Evolutionary conservation across 1,284 basidiomycete genomes (phyloP), one percentile per base, ranked within the genome.

Genomic region (Ceratobasidium sp.): DNA sequence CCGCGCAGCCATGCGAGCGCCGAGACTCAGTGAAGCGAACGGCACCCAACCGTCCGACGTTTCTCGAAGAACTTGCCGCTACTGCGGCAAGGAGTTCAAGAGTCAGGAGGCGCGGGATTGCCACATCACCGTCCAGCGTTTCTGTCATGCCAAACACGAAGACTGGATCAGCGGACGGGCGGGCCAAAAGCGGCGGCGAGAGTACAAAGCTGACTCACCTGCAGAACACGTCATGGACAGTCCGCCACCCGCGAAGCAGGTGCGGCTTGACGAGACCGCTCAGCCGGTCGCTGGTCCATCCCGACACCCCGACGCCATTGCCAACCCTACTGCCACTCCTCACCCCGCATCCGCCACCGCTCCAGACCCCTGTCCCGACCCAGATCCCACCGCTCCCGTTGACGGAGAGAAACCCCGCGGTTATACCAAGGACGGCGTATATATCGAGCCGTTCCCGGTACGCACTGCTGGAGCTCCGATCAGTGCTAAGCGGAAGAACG

Each of bases 401-500:
- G 2, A 20, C 33, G 7, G 28, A 17, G 17, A 17, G 33, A 10
- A 33, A 20, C 15, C 5, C 40, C 59, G 10, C 13, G 33, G 59
- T 9, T 40, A 40, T 17, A 61, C 28, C 28, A 54, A 26, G 33
- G 52, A 76, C 17, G 74, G 74, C 10, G 20, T 67, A 6, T 67
- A 46, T 33, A 40, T 66, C 17, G 74, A 76, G 40, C 9, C 20
- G 23, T 76, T 76, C 40, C 74, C 74, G 2, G 26, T 57, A 15
- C 46, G 28, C 5, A 66, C 52, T 13, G 74, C 74, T 3, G 74
- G 73, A n/a, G 33, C 48, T 48, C 46, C 73, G 42, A 75, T 75
- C 23, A 28, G 70, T 33, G 17, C 26, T 46, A 28, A n/a, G 44
- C 42, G 42, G 10, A 74, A 20, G 42, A 44, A 9, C 3, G 26